Conservation (phyloP, 1,284 basidiomycete species). For the Sporisorium scitamineum region DNA sequence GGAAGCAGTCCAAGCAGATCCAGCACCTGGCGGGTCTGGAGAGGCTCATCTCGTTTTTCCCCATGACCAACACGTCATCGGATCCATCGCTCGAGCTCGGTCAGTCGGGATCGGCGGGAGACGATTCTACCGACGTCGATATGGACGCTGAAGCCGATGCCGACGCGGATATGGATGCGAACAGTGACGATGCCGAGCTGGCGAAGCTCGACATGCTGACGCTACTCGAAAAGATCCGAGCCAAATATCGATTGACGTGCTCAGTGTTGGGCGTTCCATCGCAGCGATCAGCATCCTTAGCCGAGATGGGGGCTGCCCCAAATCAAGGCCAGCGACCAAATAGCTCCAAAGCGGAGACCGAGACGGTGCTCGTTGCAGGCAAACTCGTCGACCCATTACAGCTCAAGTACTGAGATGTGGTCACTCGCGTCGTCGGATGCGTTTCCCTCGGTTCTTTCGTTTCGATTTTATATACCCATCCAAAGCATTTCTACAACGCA, state of each 20-base stretch:
- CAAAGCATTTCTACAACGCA: background rate
- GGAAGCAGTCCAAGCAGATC: constrained; percentile 71
- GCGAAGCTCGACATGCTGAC: constrained; percentile 76
- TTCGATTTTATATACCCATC: background rate
- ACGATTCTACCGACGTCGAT: constrained; percentile 15
- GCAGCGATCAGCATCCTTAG: constrained; percentile 10
- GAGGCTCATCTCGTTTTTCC: constrained; percentile 79
- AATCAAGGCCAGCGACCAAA: background rate
- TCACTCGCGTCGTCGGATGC: background rate
- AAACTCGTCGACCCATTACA: constrained; percentile 52
- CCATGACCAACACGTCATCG: constrained; percentile 70
- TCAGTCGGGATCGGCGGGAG: background rate
- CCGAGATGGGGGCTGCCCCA: constrained; percentile 5
- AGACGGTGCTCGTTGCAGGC: constrained; percentile 45
- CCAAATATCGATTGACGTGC: constrained; percentile 87
- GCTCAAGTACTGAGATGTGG: constrained; percentile 31
- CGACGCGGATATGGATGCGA: constrained; percentile 12
- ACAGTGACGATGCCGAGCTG: constrained; percentile 52
- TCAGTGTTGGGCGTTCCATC: constrained; percentile 83
- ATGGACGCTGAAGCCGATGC: constrained; percentile 46
- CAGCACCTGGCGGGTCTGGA: constrained; percentile 78
- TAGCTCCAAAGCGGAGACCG: constrained; percentile 12
- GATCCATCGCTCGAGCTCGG: constrained; percentile 68
- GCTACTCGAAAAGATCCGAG: constrained; percentile 84
- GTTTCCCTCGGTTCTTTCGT: background rate